Percentiles rank a stretch among this genome's conserved stretches.
Evolutionary conservation across 2,329 filamentous ascomycete species (phyloP).

Genomic region (Phyllosticta citriasiana): DNA sequence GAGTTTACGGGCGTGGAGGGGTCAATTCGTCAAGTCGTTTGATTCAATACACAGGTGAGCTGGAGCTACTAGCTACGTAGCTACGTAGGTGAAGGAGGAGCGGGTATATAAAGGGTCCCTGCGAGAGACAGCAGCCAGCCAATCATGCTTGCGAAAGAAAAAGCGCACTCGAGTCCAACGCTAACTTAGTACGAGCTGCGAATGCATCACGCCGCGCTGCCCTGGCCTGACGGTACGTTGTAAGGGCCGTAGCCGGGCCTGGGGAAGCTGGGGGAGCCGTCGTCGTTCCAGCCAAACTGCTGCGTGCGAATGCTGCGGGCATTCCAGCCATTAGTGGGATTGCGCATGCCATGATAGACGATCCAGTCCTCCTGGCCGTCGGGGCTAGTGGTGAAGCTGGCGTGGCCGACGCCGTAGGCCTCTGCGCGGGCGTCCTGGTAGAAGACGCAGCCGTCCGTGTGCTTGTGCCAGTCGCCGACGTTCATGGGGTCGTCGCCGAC

Average conservation of each 20-base stretch:
- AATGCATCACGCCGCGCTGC: not conserved
- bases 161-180: not conserved
- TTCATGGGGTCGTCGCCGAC: constrained; percentile 42
- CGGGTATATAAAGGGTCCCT: not conserved
- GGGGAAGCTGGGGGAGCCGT: constrained; percentile 39
- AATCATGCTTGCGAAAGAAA: not conserved
- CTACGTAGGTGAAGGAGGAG: too few relatives aligned
- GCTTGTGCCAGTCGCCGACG: constrained; percentile 38
- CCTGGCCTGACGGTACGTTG: constrained; percentile 27
- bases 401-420: constrained; percentile 42
- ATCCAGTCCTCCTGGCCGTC: constrained; percentile 41
- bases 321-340: constrained; percentile 38
- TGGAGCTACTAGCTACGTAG: too few relatives aligned
- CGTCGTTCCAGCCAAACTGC: constrained; percentile 38
- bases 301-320: constrained; percentile 41
- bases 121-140: not conserved
- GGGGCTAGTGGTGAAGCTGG: constrained; percentile 40
- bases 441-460: constrained; percentile 38
- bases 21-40: too few relatives aligned
- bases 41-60: too few relatives aligned
- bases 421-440: constrained; percentile 37
- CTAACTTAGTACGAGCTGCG: not conserved
- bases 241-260: constrained; percentile 41
- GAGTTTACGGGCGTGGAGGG: too few relatives aligned
- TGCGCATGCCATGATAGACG: constrained; percentile 43